A percentile compares a stretch with the other conserved stretches of the same genome.
These are phyloP conservation scores for Colletotrichum trifolii DNA, from an alignment of 2,329 filamentous ascomycete genomes.

Conservation along the genomic window DNA sequence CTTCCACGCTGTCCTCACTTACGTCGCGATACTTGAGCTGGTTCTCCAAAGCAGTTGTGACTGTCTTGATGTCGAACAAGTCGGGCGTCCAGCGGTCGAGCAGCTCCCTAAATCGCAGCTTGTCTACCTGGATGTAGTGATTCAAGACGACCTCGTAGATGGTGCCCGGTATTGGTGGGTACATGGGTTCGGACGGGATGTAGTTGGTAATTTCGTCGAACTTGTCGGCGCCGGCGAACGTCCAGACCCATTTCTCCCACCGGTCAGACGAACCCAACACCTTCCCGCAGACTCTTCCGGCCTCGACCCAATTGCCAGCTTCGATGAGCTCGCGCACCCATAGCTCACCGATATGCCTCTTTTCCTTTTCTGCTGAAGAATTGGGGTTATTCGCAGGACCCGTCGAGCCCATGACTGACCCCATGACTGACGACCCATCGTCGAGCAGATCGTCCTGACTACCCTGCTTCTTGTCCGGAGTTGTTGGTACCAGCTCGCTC, in stretches of 20 bases:
- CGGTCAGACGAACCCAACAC: slow-evolving; percentile 82
- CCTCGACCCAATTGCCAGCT: slow-evolving; percentile 78
- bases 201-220: slow-evolving; percentile 90
- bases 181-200: slow-evolving; percentile 81
- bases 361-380: slow-evolving; percentile 78
- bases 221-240: slow-evolving; percentile 85
- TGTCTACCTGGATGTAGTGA: slow-evolving; percentile 86
- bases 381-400: slow-evolving; percentile 28
- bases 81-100: slow-evolving; percentile 87
- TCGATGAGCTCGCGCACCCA: slow-evolving; percentile 91
- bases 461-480: slow-evolving; percentile 53
- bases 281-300: slow-evolving; percentile 83
- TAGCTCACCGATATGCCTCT: slow-evolving; percentile 88
- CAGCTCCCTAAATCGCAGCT: slow-evolving; percentile 79
- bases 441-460: slow-evolving; percentile 77
- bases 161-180: slow-evolving; percentile 80
- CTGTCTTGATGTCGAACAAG: slow-evolving; percentile 80
- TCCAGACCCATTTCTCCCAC: slow-evolving; percentile 98
- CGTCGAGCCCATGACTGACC: slow-evolving; percentile 73
- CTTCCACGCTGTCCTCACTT: slow-evolving; percentile 79
- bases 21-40: slow-evolving; percentile 83
- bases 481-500: slow-evolving; percentile 52
- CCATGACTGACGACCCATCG: slow-evolving; percentile 71
- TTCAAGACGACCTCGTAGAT: slow-evolving; percentile 91
- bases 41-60: slow-evolving; percentile 83